These are phyloP conservation scores for Curvularia spicifera DNA, from an alignment of 2,329 filamentous ascomycete genomes.

Conservation along the genomic window DNA sequence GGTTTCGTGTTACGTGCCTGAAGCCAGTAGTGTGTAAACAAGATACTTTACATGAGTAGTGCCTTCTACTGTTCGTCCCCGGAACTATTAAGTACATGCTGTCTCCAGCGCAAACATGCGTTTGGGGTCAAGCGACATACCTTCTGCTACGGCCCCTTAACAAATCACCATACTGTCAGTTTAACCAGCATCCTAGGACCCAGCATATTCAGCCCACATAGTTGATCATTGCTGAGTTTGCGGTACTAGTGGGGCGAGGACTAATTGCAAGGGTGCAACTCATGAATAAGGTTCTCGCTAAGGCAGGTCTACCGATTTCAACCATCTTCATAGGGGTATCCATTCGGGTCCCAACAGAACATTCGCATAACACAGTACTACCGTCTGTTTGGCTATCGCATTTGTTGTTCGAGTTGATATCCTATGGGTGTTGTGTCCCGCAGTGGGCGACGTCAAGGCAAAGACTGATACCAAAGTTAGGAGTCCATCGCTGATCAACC, in stretches of 20 bases:
- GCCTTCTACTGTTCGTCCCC: not conserved
- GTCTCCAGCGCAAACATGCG: not conserved
- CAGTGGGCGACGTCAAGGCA: not conserved
- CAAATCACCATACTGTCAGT: not conserved
- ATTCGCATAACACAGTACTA: conserved; percentile 10
- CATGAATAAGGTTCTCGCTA: conserved; percentile 15
- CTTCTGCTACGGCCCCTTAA: not conserved
- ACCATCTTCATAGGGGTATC: conserved; percentile 6
- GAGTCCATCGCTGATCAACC: not conserved
- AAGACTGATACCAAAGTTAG: not conserved
- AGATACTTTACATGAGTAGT: not conserved
- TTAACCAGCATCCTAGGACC: not conserved
- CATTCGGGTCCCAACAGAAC: conserved; percentile 14
- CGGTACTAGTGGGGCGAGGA: conserved; percentile 4
- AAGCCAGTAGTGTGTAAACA: not conserved
- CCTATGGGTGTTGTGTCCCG: not conserved
- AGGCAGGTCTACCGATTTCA: conserved; percentile 1
- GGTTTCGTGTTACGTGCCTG: conserved; percentile 5
- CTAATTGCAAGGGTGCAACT: conserved; percentile 15
- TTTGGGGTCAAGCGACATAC: conserved; percentile 1
- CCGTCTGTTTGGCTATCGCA: not conserved
- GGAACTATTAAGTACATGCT: not conserved
- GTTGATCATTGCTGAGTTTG: not conserved
- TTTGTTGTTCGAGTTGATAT: not conserved
- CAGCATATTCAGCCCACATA: not conserved